Percentiles rank a stretch among this genome's conserved stretches.
phyloP scores from a whole-genome alignment of 352 stramenopile species.

The Globisporangium mamillatum region DNA sequence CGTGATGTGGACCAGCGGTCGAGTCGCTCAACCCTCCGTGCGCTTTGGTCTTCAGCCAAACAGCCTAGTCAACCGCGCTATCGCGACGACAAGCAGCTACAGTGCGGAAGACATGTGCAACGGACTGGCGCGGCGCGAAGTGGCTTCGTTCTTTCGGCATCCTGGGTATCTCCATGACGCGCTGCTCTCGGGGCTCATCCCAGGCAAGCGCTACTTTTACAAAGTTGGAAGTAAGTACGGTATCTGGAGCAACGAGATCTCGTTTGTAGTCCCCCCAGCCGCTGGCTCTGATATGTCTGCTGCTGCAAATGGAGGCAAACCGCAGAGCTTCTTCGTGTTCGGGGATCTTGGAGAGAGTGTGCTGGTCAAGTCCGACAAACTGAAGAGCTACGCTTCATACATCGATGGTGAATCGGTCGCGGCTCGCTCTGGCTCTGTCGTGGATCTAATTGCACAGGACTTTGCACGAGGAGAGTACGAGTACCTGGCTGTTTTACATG shows the following conservation, averaged over 20 bases:
- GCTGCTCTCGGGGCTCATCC: background rate
- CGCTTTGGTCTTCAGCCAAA: slow-evolving; percentile 21
- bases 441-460: background rate
- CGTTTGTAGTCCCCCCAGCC: background rate
- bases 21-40: slow-evolving; percentile 32
- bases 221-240: background rate
- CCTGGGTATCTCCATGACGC: background rate
- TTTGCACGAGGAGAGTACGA: background rate
- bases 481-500: background rate
- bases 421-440: background rate
- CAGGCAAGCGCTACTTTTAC: background rate
- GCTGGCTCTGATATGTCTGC: background rate
- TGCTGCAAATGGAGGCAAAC: background rate
- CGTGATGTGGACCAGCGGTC: slow-evolving; percentile 51
- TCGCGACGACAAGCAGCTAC: background rate
- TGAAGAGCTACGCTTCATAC: background rate
- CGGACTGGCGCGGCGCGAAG: background rate
- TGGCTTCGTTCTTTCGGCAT: background rate
- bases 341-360: background rate
- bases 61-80: background rate
- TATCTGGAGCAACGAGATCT: background rate
- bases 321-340: background rate
- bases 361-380: background rate
- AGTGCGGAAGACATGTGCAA: background rate
- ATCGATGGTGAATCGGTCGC: background rate